A percentile compares a stretch with the other conserved stretches of the same genome.
Evolutionary conservation across 768 basidiomycete genomes (phyloP).

Genomic region (Artomyces pyxidatus): DNA sequence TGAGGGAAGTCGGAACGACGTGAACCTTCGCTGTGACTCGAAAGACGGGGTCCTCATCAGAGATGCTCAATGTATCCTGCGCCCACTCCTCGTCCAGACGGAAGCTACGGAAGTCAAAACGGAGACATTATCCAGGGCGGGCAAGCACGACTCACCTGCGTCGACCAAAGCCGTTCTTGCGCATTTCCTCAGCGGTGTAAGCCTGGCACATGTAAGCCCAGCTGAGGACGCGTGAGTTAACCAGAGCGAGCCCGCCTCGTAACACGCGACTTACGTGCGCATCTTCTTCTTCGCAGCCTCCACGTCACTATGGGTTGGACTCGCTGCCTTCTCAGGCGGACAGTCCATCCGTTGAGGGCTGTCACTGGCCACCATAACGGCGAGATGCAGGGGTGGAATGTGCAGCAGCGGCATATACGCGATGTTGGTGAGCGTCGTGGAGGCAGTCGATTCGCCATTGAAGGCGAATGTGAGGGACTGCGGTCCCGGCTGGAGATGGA

Average conservation of each 20-base stretch:
- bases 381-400: not conserved
- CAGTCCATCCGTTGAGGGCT: conserved; percentile 1
- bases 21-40: not conserved
- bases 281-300: conserved; percentile 1
- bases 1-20: not conserved
- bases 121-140: not conserved
- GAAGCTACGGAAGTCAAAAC: not conserved
- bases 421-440: not conserved
- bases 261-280: not conserved
- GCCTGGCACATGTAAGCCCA: conserved; percentile 3
- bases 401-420: not conserved
- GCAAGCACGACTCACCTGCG: not conserved
- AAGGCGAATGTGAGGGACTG: not conserved
- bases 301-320: not conserved
- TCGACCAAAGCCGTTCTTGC: not conserved
- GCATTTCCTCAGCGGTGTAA: conserved; percentile 1
- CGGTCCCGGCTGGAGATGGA: not conserved
- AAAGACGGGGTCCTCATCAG: not conserved
- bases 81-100: conserved; percentile 1
- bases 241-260: not conserved
- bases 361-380: not conserved
- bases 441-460: not conserved
- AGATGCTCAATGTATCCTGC: not conserved
- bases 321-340: not conserved
- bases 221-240: not conserved